phyloP scores from a whole-genome alignment of 352 stramenopile genomes.

The Blastocystis sp. region DNA sequence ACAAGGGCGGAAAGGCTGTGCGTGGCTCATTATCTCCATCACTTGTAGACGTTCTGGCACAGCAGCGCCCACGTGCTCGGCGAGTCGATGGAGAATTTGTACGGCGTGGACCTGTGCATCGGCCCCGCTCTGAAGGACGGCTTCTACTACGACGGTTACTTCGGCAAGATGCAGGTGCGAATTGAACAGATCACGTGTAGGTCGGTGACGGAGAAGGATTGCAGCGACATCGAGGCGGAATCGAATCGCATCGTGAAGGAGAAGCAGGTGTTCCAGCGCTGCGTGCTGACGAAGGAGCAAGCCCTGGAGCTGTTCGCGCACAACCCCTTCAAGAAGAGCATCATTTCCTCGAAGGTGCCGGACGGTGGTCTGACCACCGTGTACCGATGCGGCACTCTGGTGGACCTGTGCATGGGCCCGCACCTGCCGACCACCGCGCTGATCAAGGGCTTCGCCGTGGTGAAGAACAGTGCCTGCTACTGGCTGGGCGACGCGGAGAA shows the following conservation, averaged over 20 bases:
- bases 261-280: constrained; percentile 95
- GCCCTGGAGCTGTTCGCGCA: constrained; percentile 94
- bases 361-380: constrained; percentile 92
- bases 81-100: constrained; percentile 91
- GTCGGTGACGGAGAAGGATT: constrained; percentile 78
- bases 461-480: constrained; percentile 88
- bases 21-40: neutral
- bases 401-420: constrained; percentile 94
- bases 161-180: constrained; percentile 77
- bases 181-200: constrained; percentile 39
- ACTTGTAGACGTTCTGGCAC: constrained; percentile 90
- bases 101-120: constrained; percentile 92
- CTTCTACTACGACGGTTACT: constrained; percentile 99
- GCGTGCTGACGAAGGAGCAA: constrained; percentile 96
- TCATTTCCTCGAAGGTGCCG: constrained; percentile 93
- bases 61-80: constrained; percentile 93
- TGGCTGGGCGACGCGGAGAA: constrained; percentile 94
- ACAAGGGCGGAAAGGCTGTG: constrained; percentile 84
- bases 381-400: constrained; percentile 93
- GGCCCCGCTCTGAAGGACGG: constrained; percentile 90
- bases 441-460: constrained; percentile 91
- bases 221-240: constrained; percentile 85
- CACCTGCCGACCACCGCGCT: constrained; percentile 91
- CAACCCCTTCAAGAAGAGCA: constrained; percentile 93
- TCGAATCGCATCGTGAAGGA: constrained; percentile 88